Conservation (phyloP, 768 basidiomycete genomes). For the Russula compacta region DNA sequence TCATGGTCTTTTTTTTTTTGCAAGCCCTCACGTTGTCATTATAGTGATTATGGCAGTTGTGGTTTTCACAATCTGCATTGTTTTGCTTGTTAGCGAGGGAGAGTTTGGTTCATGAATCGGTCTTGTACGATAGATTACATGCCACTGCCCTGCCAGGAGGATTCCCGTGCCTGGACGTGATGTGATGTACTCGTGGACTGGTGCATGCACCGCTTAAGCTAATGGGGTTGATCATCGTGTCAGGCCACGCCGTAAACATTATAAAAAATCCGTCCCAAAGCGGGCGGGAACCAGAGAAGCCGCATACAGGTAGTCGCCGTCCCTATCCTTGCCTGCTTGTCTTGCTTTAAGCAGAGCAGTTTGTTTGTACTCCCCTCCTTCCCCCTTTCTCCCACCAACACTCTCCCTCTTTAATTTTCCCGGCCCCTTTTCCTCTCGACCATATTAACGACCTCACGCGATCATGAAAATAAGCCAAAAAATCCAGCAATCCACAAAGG, state of each 20-base stretch:
- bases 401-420: not conserved
- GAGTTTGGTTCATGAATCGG: not conserved
- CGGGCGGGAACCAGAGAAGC: not conserved
- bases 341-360: not conserved
- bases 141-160: not conserved
- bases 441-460: slow-evolving; percentile 5
- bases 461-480: slow-evolving; percentile 93
- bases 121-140: not conserved
- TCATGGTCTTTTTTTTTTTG: not conserved
- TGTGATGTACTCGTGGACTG: too few species aligned
- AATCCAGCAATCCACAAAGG: slow-evolving; percentile 75
- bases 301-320: too few species aligned
- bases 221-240: too few species aligned
- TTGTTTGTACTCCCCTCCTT: not conserved
- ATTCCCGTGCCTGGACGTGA: not conserved
- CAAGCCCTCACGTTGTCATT: slow-evolving; percentile 25
- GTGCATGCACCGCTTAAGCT: too few species aligned
- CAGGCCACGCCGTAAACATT: too few species aligned
- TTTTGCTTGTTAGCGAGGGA: not conserved
- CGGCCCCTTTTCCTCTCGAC: not conserved
- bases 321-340: too few species aligned
- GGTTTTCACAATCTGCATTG: slow-evolving; percentile 1
- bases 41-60: slow-evolving; percentile 19
- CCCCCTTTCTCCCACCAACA: not conserved
- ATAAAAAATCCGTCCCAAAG: not conserved